Evolutionary conservation across 1,284 basidiomycete species (phyloP).

Genomic region (Apiotrichum sp.): DNA sequence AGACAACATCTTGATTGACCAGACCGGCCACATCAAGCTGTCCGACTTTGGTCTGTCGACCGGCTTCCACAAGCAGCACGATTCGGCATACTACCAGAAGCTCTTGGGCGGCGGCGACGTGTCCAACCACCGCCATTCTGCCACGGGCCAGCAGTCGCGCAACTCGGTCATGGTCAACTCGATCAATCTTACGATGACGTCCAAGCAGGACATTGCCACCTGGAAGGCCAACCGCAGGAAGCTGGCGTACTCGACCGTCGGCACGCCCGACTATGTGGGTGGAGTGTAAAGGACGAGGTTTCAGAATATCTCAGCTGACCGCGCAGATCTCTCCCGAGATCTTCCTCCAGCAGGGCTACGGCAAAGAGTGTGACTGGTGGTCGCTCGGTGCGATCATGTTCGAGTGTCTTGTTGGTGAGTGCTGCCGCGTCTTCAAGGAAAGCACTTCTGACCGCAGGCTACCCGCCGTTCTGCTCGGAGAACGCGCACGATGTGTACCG

Average conservation of each 20-base stretch:
- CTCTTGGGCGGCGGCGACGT: conserved; percentile 61
- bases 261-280: conserved; percentile 83
- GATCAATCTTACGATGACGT: conserved; percentile 90
- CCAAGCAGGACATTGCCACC: conserved; percentile 88
- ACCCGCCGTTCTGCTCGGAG: conserved; percentile 96
- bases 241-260: conserved; percentile 95
- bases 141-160: conserved; percentile 49
- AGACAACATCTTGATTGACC: conserved; percentile 95
- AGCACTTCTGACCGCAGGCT: conserved; percentile 49
- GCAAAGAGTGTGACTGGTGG: conserved; percentile 99
- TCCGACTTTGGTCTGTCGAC: conserved; percentile 94
- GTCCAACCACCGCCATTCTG: conserved; percentile 24
- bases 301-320: background rate
- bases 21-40: conserved; percentile 87
- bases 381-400: conserved; percentile 96
- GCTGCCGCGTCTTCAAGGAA: background rate
- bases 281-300: too few relatives aligned
- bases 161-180: conserved; percentile 95
- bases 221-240: conserved; percentile 99
- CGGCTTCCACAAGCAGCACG: conserved; percentile 90
- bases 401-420: conserved; percentile 79
- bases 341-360: conserved; percentile 94
- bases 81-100: conserved; percentile 89
- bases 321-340: conserved; percentile 86
- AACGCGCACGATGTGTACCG: conserved; percentile 97